A percentile compares a stretch with the other conserved stretches of the same genome.
These are phyloP conservation scores for Paramecium octaurelia DNA, from an alignment of 73 alveolate species.

Conservation along the genomic window DNA sequence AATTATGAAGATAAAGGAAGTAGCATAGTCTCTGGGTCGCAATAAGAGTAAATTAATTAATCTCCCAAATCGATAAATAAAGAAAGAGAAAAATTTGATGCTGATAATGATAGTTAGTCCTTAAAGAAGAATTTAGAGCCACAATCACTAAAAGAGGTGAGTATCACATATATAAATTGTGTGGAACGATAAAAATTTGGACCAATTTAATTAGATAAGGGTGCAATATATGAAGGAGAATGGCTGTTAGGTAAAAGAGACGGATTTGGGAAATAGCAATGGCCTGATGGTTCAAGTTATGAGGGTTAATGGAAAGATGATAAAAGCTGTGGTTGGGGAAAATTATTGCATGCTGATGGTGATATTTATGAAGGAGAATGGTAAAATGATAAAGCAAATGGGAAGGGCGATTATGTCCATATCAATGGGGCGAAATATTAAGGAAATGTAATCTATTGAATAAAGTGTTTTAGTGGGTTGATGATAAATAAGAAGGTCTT, in stretches of 20 bases:
- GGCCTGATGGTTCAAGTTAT: conserved; percentile 75
- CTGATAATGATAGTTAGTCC: neutral
- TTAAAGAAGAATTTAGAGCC: neutral
- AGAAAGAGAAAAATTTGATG: conserved; percentile 30
- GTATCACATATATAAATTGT: neutral
- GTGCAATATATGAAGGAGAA: conserved; percentile 69
- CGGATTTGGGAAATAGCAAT: conserved; percentile 69
- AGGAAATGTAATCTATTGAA: conserved; percentile 66
- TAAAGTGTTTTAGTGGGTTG: conserved; percentile 51
- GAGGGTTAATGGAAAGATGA: conserved; percentile 60
- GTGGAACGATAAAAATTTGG: conserved; percentile 61
- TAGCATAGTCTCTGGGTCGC: neutral
- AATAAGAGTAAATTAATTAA: neutral
- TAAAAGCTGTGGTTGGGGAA: conserved; percentile 55
- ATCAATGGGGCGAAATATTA: conserved; percentile 68
- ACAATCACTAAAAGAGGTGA: neutral
- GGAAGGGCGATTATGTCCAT: conserved; percentile 71
- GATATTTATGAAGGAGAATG: conserved; percentile 71
- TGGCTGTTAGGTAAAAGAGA: conserved; percentile 68
- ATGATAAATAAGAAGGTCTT: conserved; percentile 74
- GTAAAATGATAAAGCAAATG: conserved; percentile 72
- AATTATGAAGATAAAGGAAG: neutral
- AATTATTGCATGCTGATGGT: conserved; percentile 55
- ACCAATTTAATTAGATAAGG: conserved; percentile 63
- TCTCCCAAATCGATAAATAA: neutral